A percentile compares a stretch with the other conserved stretches of the same genome.
Conservation (phyloP, 345 rosid genomes). For the Viola odorata region DNA sequence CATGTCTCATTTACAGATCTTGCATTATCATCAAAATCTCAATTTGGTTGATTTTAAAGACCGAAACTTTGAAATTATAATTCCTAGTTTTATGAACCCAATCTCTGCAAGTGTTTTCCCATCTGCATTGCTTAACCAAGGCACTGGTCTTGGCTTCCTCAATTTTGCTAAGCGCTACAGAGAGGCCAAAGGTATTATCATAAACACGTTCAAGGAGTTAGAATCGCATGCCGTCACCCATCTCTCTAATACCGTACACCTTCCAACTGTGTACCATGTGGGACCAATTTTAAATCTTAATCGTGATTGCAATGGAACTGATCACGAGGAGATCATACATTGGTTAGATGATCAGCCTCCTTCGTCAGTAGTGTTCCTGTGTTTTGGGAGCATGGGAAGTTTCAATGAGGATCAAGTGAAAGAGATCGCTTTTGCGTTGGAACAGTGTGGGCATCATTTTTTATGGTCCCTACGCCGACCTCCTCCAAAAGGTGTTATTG, state of each 20-base stretch:
- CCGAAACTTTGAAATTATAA: background rate
- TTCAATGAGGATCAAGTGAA: background rate
- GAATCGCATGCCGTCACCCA: background rate
- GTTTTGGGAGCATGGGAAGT: conserved; percentile 46
- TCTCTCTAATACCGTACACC: background rate
- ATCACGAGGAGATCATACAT: conserved; percentile 13
- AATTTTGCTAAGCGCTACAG: background rate
- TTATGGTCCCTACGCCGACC: background rate
- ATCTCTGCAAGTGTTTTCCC: background rate
- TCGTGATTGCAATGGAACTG: conserved; percentile 17
- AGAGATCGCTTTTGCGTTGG: background rate
- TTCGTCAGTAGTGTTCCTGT: conserved; percentile 41
- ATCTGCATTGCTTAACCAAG: background rate
- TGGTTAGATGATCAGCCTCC: conserved; percentile 53
- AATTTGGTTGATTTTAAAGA: background rate
- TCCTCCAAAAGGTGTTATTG: background rate
- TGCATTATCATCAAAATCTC: background rate
- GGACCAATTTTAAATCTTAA: background rate
- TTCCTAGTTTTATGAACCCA: background rate
- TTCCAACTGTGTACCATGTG: background rate
- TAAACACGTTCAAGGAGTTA: background rate
- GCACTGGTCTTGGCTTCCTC: background rate
- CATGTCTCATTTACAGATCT: background rate
- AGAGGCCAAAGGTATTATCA: background rate
- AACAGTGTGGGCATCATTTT: background rate